Percentiles rank a stretch among this genome's conserved stretches.
Evolutionary conservation across 164 flowering plant species (phyloP).

Genomic region (Nelumbo lutea): DNA sequence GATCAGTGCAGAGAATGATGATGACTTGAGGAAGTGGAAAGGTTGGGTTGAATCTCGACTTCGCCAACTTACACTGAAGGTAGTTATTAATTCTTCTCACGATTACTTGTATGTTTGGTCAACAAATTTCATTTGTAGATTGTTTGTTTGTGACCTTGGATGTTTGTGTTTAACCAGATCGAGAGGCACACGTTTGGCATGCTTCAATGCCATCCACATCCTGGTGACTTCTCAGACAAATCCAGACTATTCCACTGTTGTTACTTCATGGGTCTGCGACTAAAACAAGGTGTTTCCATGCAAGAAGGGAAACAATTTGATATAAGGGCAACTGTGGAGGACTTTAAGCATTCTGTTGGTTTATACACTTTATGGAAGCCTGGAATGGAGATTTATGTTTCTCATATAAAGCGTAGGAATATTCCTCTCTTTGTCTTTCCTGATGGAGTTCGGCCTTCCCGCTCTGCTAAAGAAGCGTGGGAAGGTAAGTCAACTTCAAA

Average conservation of each 20-base stretch:
- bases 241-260: constrained; percentile 52
- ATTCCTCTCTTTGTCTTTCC: constrained; percentile 84
- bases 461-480: constrained; percentile 38
- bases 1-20: constrained; percentile 56
- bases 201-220: constrained; percentile 93
- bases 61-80: constrained; percentile 82
- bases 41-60: constrained; percentile 97
- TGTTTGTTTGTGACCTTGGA: neutral
- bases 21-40: constrained; percentile 79
- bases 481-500: constrained; percentile 29
- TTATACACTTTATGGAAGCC: constrained; percentile 54
- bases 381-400: constrained; percentile 72
- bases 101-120: too few species aligned
- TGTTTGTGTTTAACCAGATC: constrained; percentile 37
- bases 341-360: constrained; percentile 62
- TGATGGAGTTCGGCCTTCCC: constrained; percentile 66
- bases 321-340: constrained; percentile 77
- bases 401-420: constrained; percentile 55
- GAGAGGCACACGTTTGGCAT: constrained; percentile 65
- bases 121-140: too few species aligned
- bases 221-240: constrained; percentile 49
- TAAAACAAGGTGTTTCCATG: constrained; percentile 66
- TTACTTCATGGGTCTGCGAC: constrained; percentile 84
- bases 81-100: constrained; percentile 3
- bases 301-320: constrained; percentile 72